Evolutionary conservation across 148 eudicot genomes (phyloP).

Genomic region (Chenopodium album): DNA sequence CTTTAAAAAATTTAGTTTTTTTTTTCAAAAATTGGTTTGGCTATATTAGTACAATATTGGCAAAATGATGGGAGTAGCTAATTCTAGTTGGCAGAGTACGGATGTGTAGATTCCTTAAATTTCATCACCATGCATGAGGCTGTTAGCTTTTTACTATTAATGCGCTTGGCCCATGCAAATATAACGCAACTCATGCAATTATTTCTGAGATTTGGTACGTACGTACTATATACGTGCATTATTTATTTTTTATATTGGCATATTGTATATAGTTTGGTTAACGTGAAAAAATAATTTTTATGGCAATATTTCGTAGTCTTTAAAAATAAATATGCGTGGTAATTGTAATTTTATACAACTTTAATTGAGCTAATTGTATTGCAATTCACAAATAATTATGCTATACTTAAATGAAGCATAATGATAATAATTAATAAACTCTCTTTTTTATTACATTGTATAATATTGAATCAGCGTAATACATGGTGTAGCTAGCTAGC

Average conservation of each 20-base stretch:
- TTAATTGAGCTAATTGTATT: too few relatives aligned
- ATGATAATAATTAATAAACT: too few relatives aligned
- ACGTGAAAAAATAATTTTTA: neutral
- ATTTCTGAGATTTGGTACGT: neutral
- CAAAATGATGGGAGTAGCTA: conserved; percentile 4
- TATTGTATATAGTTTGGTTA: neutral
- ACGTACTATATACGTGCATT: neutral
- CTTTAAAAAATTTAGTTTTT: too few relatives aligned
- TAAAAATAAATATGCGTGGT: too few relatives aligned
- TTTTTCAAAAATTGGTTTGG: neutral
- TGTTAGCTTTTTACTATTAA: neutral
- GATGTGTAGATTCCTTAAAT: conserved; percentile 8
- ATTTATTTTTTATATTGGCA: too few relatives aligned
- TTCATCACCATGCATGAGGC: neutral
- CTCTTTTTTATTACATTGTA: too few relatives aligned
- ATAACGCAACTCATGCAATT: neutral
- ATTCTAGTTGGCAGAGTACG: conserved; percentile 14
- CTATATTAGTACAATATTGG: conserved; percentile 4
- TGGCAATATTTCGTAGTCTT: too few relatives aligned
- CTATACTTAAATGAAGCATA: too few relatives aligned
- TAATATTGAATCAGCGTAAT: too few relatives aligned
- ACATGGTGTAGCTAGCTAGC: too few relatives aligned
- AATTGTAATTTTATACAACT: too few relatives aligned
- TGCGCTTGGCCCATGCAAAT: conserved; percentile 12
- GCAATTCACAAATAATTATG: too few relatives aligned